Percentiles rank a stretch among this genome's conserved stretches.
Evolutionary conservation across 2,329 filamentous ascomycete genomes (phyloP).

Genomic region (Phoma sp.): DNA sequence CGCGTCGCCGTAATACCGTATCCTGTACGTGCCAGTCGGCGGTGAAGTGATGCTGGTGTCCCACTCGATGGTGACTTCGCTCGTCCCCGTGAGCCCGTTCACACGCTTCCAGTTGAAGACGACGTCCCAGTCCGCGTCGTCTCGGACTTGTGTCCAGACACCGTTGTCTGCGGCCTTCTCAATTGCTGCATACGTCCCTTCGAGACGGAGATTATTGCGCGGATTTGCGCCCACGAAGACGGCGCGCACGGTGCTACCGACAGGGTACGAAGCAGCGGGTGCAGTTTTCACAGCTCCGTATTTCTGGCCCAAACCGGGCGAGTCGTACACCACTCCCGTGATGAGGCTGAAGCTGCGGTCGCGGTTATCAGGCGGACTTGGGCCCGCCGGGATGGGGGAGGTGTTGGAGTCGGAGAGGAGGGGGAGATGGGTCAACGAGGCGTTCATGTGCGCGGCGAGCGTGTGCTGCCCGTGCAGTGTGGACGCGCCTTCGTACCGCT

Average conservation of each 20-base stretch:
- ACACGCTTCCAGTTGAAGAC: slow-evolving; percentile 80
- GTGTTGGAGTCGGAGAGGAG: slow-evolving; percentile 60
- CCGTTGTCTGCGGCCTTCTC: slow-evolving; percentile 67
- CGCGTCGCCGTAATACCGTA: slow-evolving; percentile 84
- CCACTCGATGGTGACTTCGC: slow-evolving; percentile 81
- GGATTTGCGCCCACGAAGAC: slow-evolving; percentile 88
- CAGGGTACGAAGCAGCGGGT: slow-evolving; percentile 61
- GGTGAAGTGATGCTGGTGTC: slow-evolving; percentile 58
- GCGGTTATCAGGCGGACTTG: slow-evolving; percentile 77
- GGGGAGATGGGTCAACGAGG: slow-evolving; percentile 74
- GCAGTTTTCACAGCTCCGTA: slow-evolving; percentile 72
- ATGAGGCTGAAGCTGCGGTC: slow-evolving; percentile 81
- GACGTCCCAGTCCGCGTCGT: slow-evolving; percentile 83
- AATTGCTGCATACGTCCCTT: slow-evolving; percentile 77
- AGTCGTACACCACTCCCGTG: slow-evolving; percentile 76
- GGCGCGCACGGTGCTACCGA: slow-evolving; percentile 67
- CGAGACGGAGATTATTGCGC: slow-evolving; percentile 82
- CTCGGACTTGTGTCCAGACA: slow-evolving; percentile 70
- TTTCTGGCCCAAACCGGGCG: slow-evolving; percentile 65
- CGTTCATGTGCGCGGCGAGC: slow-evolving; percentile 84
- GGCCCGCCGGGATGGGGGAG: slow-evolving; percentile 56
- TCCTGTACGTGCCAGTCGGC: slow-evolving; percentile 70
- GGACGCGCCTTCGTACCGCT: slow-evolving; percentile 93
- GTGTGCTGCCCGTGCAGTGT: slow-evolving; percentile 86
- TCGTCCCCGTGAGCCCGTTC: slow-evolving; percentile 72